Evolutionary conservation across 2,329 filamentous ascomycete genomes (phyloP).

Genomic region (Neurospora sp.): DNA sequence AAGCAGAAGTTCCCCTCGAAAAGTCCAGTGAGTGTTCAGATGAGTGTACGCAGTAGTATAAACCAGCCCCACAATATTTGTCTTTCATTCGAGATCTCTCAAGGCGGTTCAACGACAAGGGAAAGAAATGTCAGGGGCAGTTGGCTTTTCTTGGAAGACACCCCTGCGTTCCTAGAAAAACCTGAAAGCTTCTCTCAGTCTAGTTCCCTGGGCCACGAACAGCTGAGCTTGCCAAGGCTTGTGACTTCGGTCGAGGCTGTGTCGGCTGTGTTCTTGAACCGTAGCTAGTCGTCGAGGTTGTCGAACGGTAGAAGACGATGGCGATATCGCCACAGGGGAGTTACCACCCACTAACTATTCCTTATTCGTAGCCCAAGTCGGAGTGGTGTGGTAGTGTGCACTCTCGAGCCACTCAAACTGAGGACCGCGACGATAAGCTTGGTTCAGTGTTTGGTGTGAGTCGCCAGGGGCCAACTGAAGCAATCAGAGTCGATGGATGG

Average conservation of each 20-base stretch:
- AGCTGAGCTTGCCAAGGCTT: neutral
- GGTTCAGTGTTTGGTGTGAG: neutral
- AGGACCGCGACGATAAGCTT: no score
- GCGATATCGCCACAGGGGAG: neutral
- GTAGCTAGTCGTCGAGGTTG: neutral
- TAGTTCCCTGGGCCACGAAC: neutral
- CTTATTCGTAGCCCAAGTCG: neutral
- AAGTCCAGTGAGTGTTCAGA: neutral
- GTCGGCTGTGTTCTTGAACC: neutral
- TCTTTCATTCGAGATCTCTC: neutral
- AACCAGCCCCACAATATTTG: neutral
- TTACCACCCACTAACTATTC: neutral
- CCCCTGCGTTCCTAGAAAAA: neutral
- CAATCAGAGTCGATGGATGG: neutral
- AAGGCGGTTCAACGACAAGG: neutral
- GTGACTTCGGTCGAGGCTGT: neutral
- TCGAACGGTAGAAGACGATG: neutral
- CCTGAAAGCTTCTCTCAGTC: neutral
- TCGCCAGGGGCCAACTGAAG: neutral
- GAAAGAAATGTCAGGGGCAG: neutral
- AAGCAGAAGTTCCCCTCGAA: no score
- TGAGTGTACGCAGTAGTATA: neutral
- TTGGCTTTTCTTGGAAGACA: neutral
- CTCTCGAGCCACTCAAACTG: no score
- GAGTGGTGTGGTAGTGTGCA: neutral